Conservation (phyloP, 176 grass and related monocot species). For the Microstegium vimineum region DNA sequence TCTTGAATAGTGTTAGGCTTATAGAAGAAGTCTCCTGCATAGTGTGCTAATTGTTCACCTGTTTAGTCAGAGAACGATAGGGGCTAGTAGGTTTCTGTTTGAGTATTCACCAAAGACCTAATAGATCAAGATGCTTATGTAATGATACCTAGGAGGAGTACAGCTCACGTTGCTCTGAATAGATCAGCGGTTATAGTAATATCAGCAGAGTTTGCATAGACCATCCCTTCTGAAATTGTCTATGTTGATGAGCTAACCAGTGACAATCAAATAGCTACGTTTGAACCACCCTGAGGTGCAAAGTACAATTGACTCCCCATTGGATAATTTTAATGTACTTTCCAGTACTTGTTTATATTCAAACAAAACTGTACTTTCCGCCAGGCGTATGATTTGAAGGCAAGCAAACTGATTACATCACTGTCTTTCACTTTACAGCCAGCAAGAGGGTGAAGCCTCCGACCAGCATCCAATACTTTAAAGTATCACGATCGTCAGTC, state of each 20-base stretch:
- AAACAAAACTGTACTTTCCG: background rate
- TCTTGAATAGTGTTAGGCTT: background rate
- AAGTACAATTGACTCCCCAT: conserved; percentile 2
- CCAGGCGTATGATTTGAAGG: conserved; percentile 13
- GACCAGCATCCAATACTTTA: conserved; percentile 13
- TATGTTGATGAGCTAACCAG: background rate
- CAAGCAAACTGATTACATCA: conserved; percentile 26
- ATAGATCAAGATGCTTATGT: background rate
- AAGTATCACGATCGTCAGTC: background rate
- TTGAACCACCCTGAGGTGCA: conserved; percentile 23
- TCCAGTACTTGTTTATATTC: conserved; percentile 4
- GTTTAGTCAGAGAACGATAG: background rate
- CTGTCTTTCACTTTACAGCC: conserved; percentile 31
- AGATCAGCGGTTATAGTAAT: background rate
- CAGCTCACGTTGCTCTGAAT: background rate
- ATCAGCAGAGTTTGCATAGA: background rate
- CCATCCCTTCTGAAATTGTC: conserved; percentile 1
- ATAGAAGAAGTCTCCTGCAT: background rate
- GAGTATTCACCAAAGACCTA: background rate
- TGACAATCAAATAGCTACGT: background rate
- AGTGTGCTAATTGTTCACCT: background rate
- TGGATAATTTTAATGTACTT: background rate
- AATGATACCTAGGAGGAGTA: conserved; percentile 1
- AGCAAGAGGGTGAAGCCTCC: conserved; percentile 21
- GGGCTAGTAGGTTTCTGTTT: conserved; percentile 17